Evolutionary conservation across 78 protist genomes (phyloP), one percentile per base, ranked within the genome.

Genomic region (Anaeramoeba ignava): DNA sequence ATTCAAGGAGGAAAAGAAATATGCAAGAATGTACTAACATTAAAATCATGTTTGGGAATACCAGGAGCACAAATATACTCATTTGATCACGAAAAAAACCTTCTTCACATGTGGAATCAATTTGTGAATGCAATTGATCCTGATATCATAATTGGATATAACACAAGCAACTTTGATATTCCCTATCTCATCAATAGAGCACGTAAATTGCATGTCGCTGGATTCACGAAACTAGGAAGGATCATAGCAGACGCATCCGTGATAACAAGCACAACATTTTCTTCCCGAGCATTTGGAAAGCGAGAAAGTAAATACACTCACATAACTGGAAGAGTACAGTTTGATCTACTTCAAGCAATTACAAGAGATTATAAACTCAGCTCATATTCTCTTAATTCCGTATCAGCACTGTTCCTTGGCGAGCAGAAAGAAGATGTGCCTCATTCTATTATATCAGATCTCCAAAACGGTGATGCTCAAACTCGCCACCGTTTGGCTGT

Each of bases 381-480:
- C 36, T 93, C 98, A 27, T 98, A 97, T 90, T 83, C 98, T 17
- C 91, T 98, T 42, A 98, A 98, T 87, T 41, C 91, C 3, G 99
- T 98, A 36, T 88, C 95, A 0, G 90, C 94, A 31, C 90, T 93
- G 81, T 98, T 96, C 84, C 90, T 98, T 41, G 95, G 96, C 23
- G 98, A 96, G 85, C 98, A 95, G 83, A 98, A 97, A 90, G 99
- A 98, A 81, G 99, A 97, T 83, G 99, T 98, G 40, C 99, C 95
- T 80, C 95, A 94, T 88, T 90, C 97, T 1, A 94, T 93, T 79
- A 98, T 98, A 79, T 36, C 98, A 3, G 96, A 92, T 39, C 90
- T 97, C 67, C 93, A 91, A 87, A 81, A 91, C 38, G 99, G 98
- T 80, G 85, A 89, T 17, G 93, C 90, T 40, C 96, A 91, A 38